These are phyloP conservation scores for Fraxinus floribunda DNA, from an alignment of 305 asterid species.

Conservation along the genomic window DNA sequence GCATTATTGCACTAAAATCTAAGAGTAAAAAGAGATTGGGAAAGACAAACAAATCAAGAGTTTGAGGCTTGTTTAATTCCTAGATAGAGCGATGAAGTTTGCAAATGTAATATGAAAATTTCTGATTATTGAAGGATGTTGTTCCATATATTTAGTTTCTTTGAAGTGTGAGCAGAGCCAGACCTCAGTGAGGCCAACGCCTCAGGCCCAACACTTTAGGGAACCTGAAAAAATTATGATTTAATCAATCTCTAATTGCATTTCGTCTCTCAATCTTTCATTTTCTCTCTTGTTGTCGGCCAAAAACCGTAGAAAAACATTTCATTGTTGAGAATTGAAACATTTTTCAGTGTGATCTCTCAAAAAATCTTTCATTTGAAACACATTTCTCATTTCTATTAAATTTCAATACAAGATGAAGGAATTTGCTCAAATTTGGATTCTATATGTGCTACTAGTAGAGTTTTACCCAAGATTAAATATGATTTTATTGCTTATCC, in stretches of 20 bases:
- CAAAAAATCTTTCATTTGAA: not conserved
- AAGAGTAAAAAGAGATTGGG: no score
- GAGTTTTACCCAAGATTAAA: conserved; percentile 6
- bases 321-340: not conserved
- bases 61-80: no score
- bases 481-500: not conserved
- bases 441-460: conserved; percentile 7
- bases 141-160: no score
- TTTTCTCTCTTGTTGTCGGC: not conserved
- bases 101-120: no score
- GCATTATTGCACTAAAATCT: no score
- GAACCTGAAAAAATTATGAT: no score
- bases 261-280: not conserved
- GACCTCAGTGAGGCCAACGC: no score
- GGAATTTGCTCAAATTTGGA: not conserved
- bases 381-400: not conserved
- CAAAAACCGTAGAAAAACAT: not conserved
- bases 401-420: not conserved
- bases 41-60: no score
- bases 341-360: not conserved
- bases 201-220: no score
- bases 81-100: no score
- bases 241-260: not conserved
- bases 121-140: no score
- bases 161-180: no score